Evolutionary conservation across 1,139 yeast genomes (phyloP), one percentile per base, ranked within the genome.

Genomic region (Wickerhamomyces sp.): DNA sequence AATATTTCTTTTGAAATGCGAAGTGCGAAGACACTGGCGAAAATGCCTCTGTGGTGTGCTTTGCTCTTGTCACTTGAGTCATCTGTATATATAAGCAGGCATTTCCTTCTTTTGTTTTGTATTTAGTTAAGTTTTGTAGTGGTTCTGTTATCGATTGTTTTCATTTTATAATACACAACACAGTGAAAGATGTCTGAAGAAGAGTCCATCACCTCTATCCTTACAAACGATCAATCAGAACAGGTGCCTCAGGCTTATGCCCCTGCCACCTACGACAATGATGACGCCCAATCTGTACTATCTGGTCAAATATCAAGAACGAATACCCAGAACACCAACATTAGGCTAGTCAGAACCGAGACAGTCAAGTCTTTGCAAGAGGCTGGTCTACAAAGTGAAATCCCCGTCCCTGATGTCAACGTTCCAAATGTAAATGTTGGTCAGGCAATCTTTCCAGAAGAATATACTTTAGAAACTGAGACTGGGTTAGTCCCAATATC

Each of bases 401-500:
- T 75, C 2, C 84, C 87, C 7, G 58, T 65, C 23, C 78, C 81
- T 1, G 88, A 79, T 53, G 64, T 77, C 41, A 81, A 78, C 56
- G 78, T 79, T 45, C 91, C 94, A 9, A 61, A 53, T 37, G 75
- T 78, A 10, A 73, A 72, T 43, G 70, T 75, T 18, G 23, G 23
- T 18, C 23, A 18, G 51, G 82, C 91, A 7, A 83, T 88, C 40
- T 89, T 89, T 72, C 96, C 96, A 13, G 96, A 89, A 70, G 96
- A 89, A 64, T 89, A 86, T 64, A 84, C 90, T 8, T 57, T 89
- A 62, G 96, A 89, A 69, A 89, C 96, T 1, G 75, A 76, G 43
- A 86, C 96, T 7, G 96, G 96, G 53, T 72, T 89, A 46, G 96
- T 89, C 8, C 91, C 89, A 2, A 86, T 83, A 4, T 71, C 79